These are phyloP conservation scores for Kodamaea anthophila DNA, from an alignment of 1,139 yeast genomes.

Conservation along the genomic window DNA sequence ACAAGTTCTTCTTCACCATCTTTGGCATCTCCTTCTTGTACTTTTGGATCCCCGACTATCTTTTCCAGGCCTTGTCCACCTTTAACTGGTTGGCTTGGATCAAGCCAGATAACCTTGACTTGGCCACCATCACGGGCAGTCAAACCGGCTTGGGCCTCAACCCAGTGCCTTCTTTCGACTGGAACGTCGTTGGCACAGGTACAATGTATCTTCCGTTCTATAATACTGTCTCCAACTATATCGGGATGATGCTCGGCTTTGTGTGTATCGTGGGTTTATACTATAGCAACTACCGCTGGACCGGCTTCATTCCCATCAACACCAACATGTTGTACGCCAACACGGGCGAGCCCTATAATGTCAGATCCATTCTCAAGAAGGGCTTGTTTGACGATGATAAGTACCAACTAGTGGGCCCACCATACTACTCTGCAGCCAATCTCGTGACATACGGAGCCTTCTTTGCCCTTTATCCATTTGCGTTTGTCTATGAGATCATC, in stretches of 20 bases:
- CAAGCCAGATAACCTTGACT: conserved; percentile 12
- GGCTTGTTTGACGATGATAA: conserved; percentile 11
- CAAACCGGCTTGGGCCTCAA: conserved; percentile 13
- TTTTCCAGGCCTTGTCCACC: conserved; percentile 12
- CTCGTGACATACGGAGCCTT: conserved; percentile 13
- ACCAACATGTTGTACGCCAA: conserved; percentile 10
- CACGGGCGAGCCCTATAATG: conserved; percentile 12
- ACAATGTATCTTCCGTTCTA: conserved; percentile 10
- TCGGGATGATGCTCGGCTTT: conserved; percentile 11
- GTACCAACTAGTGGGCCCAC: conserved; percentile 28
- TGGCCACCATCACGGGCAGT: conserved; percentile 13
- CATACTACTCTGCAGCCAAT: conserved; percentile 30
- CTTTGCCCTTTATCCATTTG: conserved; percentile 14
- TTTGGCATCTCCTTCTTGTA: conserved; percentile 12
- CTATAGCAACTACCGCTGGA: conserved; percentile 13
- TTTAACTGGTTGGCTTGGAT: conserved; percentile 19
- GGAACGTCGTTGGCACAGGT: conserved; percentile 10
- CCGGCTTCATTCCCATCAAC: conserved; percentile 13
- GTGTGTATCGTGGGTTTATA: conserved; percentile 11
- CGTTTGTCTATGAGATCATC: conserved; percentile 9
- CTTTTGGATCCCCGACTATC: conserved; percentile 15
- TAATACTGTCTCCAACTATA: conserved; percentile 8
- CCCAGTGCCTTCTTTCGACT: conserved; percentile 15
- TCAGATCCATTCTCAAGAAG: conserved; percentile 8
- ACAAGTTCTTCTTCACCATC: conserved; percentile 10